Evolutionary conservation across 306 rosid species (phyloP).

Genomic region (Notholithocarpus densiflorus): DNA sequence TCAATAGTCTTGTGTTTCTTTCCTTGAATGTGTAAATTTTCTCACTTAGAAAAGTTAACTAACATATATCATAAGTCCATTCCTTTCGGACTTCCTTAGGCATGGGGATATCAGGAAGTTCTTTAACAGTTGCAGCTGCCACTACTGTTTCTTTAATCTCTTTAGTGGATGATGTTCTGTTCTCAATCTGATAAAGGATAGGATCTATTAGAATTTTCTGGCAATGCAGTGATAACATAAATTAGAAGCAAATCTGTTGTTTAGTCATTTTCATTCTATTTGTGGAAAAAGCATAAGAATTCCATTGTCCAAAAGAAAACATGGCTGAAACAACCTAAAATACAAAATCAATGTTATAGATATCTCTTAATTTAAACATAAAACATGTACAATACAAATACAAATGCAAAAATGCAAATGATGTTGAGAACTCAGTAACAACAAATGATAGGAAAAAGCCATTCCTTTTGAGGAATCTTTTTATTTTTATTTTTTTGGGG

Average conservation of each 20-base stretch:
- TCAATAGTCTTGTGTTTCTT: constrained; percentile 28
- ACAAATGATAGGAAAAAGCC: too few relatives aligned
- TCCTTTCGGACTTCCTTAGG: constrained; percentile 34
- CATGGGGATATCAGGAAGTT: constrained; percentile 11
- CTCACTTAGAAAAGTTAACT: constrained; percentile 10
- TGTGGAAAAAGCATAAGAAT: background rate
- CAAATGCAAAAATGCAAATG: background rate
- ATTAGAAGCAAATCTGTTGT: too few relatives aligned
- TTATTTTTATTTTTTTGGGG: background rate
- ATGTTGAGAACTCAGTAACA: background rate
- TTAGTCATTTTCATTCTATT: background rate
- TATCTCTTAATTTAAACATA: background rate
- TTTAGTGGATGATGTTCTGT: background rate
- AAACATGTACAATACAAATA: background rate
- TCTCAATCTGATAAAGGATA: too few relatives aligned
- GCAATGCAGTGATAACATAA: background rate
- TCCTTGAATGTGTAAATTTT: constrained; percentile 16
- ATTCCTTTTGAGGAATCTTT: background rate
- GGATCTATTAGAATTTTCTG: too few relatives aligned
- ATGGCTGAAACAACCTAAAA: background rate
- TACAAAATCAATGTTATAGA: background rate
- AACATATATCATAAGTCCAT: constrained; percentile 48
- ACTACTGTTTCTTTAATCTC: background rate
- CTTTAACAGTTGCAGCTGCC: constrained; percentile 5
- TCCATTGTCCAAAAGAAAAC: background rate